A percentile compares a stretch with the other conserved stretches of the same genome.
These are phyloP conservation scores for Daldinia loculata DNA, from an alignment of 495 filamentous ascomycete genomes.

Conservation along the genomic window DNA sequence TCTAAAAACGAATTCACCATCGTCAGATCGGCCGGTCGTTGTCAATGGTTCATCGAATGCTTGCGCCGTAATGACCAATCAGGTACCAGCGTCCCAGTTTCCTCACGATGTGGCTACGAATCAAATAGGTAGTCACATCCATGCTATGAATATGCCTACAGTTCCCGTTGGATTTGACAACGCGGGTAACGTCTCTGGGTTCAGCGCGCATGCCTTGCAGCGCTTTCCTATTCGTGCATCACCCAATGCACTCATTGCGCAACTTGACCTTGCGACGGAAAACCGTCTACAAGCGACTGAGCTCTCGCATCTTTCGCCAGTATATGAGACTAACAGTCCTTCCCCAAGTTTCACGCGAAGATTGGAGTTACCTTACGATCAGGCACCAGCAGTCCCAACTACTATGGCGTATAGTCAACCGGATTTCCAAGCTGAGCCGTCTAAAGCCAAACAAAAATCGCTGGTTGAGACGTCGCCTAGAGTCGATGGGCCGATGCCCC, in stretches of 20 bases:
- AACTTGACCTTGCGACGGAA: slow-evolving; percentile 56
- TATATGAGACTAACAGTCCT: slow-evolving; percentile 63
- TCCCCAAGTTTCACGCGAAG: slow-evolving; percentile 56
- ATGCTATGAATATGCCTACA: slow-evolving; percentile 20
- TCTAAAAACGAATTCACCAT: slow-evolving; percentile 41
- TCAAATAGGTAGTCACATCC: slow-evolving; percentile 22
- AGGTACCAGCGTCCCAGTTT: slow-evolving; percentile 28
- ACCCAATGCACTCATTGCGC: slow-evolving; percentile 53
- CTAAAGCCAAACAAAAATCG: slow-evolving; percentile 42
- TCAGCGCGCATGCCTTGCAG: slow-evolving; percentile 37
- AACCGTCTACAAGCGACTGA: slow-evolving; percentile 48
- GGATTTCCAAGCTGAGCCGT: slow-evolving; percentile 46
- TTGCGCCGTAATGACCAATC: slow-evolving; percentile 6
- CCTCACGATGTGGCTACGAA: slow-evolving; percentile 28
- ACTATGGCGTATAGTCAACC: slow-evolving; percentile 40
- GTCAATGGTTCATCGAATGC: slow-evolving; percentile 57
- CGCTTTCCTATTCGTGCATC: slow-evolving; percentile 48
- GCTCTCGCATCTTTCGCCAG: slow-evolving; percentile 61
- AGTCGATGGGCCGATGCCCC: slow-evolving; percentile 32
- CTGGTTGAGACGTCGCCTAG: slow-evolving; percentile 31
- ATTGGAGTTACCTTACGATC: slow-evolving; percentile 46
- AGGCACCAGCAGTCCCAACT: slow-evolving; percentile 27
- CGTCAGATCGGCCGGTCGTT: slow-evolving; percentile 55
- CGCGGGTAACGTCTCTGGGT: not conserved
- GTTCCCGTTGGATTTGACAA: slow-evolving; percentile 20